Conservation (phyloP, 495 filamentous ascomycete species). For the Aspergillus hancockii region DNA sequence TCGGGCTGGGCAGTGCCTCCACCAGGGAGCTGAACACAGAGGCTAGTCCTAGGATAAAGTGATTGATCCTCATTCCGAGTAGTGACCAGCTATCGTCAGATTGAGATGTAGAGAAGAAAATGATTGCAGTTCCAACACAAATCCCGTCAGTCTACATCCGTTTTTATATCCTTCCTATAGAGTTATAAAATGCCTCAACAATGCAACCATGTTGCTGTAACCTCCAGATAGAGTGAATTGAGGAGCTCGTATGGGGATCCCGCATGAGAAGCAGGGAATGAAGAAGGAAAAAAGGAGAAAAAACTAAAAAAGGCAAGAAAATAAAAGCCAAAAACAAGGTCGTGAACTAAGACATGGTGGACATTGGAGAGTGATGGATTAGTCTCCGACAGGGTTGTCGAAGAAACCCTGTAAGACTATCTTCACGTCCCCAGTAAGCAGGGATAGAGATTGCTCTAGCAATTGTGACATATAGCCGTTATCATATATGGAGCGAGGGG, state of each 20-base stretch:
- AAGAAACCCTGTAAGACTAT: neutral
- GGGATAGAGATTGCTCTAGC: neutral
- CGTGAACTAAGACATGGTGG: neutral
- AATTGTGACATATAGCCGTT: neutral
- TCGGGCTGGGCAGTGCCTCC: constrained; percentile 3
- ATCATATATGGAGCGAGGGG: neutral
- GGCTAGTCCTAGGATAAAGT: neutral
- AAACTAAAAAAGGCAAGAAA: no score
- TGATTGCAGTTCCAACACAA: no score
- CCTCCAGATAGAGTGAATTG: neutral
- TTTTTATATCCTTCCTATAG: neutral
- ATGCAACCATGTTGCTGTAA: constrained; percentile 6
- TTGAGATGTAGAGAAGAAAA: neutral
- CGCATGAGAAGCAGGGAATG: neutral
- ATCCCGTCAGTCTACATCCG: no score
- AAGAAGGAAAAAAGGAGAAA: neutral
- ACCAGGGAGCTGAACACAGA: constrained; percentile 2
- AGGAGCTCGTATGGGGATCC: neutral
- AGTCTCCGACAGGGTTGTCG: neutral
- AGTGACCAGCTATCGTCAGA: neutral
- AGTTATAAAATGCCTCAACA: neutral
- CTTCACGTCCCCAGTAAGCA: neutral
- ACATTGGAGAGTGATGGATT: neutral
- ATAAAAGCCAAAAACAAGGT: neutral
- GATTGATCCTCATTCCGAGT: constrained; percentile 6